Conservation (phyloP, 805 yeast genomes). For the Candida maris region DNA sequence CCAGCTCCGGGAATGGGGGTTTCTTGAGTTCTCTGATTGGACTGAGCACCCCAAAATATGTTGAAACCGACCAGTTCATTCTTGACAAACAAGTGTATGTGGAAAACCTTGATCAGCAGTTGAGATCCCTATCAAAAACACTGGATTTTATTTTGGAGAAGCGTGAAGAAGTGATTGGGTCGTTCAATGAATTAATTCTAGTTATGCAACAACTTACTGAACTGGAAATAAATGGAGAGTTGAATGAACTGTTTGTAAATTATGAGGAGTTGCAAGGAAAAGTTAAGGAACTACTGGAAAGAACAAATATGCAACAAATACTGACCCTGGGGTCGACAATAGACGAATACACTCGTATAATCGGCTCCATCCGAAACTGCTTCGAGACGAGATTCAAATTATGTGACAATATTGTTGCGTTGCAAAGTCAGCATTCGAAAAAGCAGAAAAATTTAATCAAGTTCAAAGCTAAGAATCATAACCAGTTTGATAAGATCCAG, state of each 20-base stretch:
- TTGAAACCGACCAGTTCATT: slow-evolving; percentile 79
- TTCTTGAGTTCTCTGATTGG: slow-evolving; percentile 70
- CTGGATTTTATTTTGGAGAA: slow-evolving; percentile 72
- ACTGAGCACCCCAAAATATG: slow-evolving; percentile 56
- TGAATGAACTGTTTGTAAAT: slow-evolving; percentile 60
- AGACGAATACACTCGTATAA: slow-evolving; percentile 79
- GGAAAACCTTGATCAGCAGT: slow-evolving; percentile 68
- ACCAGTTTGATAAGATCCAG: slow-evolving; percentile 61
- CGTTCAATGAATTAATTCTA: slow-evolving; percentile 60
- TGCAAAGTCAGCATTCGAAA: slow-evolving; percentile 41
- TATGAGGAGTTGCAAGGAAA: slow-evolving; percentile 71
- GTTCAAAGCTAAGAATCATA: slow-evolving; percentile 39
- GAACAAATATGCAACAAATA: slow-evolving; percentile 81
- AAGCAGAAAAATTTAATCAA: slow-evolving; percentile 44
- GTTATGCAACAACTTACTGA: slow-evolving; percentile 60
- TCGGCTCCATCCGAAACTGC: slow-evolving; percentile 69
- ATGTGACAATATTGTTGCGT: slow-evolving; percentile 41
- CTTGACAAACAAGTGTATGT: slow-evolving; percentile 63
- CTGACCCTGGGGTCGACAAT: slow-evolving; percentile 81
- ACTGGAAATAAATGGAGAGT: slow-evolving; percentile 66
- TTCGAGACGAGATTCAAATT: slow-evolving; percentile 70
- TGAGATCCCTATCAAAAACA: slow-evolving; percentile 64
- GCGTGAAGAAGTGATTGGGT: slow-evolving; percentile 64
- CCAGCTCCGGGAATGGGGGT: slow-evolving; percentile 38
- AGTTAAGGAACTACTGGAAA: slow-evolving; percentile 67